These are phyloP conservation scores for Ambrosia artemisiifolia DNA, from an alignment of 129 eudicot species.

Conservation along the genomic window DNA sequence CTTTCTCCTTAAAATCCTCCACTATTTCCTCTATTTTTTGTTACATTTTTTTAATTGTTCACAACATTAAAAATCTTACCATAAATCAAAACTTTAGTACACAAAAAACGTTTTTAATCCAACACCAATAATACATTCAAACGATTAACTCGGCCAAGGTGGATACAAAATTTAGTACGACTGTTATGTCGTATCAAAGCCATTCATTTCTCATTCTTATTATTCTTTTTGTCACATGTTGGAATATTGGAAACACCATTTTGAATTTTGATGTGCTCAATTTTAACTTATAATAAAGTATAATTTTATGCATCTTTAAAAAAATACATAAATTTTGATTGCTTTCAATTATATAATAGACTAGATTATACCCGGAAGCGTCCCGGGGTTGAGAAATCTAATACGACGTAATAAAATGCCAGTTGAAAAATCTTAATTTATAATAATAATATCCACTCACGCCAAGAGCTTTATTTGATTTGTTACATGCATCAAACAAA, in stretches of 20 bases:
- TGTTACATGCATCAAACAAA: too few species aligned
- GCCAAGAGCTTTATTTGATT: too few species aligned
- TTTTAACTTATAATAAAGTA: background rate
- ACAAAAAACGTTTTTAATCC: background rate
- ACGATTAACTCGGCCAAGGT: background rate
- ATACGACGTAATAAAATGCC: too few species aligned
- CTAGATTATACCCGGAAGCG: too few species aligned
- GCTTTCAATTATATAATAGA: too few species aligned
- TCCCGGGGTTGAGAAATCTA: too few species aligned
- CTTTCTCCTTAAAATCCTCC: constrained; percentile 32
- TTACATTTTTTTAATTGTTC: constrained; percentile 16
- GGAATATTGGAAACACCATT: background rate
- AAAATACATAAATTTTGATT: too few species aligned
- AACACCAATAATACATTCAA: background rate
- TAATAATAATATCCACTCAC: too few species aligned
- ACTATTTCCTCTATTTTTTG: background rate
- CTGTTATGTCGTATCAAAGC: background rate
- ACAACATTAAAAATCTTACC: background rate
- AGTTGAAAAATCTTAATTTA: too few species aligned
- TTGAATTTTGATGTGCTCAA: background rate
- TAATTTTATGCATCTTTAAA: background rate
- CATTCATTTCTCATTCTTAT: background rate
- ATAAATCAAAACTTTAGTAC: background rate
- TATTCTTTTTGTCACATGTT: constrained; percentile 1
- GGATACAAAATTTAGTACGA: background rate